These are phyloP conservation scores for Cyphellophora attinorum DNA, from an alignment of 2,329 filamentous ascomycete species.

Conservation along the genomic window DNA sequence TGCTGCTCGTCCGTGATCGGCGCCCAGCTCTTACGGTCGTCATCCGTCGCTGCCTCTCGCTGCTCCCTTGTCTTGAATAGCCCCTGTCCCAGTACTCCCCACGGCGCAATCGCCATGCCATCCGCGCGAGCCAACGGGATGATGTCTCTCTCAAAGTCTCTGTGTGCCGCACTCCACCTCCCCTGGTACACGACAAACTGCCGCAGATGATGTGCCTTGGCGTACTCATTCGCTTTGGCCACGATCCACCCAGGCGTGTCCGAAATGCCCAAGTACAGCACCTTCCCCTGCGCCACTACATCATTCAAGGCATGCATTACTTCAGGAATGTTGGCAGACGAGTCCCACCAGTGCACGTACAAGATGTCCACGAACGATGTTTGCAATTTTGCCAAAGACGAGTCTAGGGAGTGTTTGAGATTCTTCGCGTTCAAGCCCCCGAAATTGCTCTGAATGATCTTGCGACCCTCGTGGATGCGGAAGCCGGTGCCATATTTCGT, in stretches of 20 bases:
- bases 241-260: slow-evolving; percentile 23
- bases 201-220: slow-evolving; percentile 56
- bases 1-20: slow-evolving; percentile 33
- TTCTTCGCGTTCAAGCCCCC: slow-evolving; percentile 28
- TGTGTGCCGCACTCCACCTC: slow-evolving; percentile 48
- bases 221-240: slow-evolving; percentile 43
- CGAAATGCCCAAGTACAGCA: slow-evolving; percentile 50
- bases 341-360: slow-evolving; percentile 47
- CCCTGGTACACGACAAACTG: slow-evolving; percentile 63
- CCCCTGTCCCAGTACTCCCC: slow-evolving; percentile 44
- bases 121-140: slow-evolving; percentile 55
- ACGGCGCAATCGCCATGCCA: slow-evolving; percentile 52
- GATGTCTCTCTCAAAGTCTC: slow-evolving; percentile 62
- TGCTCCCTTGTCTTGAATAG: slow-evolving; percentile 36
- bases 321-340: slow-evolving; percentile 51
- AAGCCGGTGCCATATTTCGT: slow-evolving; percentile 42
- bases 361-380: slow-evolving; percentile 27
- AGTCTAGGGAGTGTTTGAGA: slow-evolving; percentile 21
- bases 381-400: slow-evolving; percentile 23
- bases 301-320: slow-evolving; percentile 60
- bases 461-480: slow-evolving; percentile 13
- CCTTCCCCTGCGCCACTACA: slow-evolving; percentile 51
- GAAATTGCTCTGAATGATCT: slow-evolving; percentile 28
- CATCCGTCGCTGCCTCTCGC: slow-evolving; percentile 19
- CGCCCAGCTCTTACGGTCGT: slow-evolving; percentile 34